Percentiles rank a stretch among this genome's conserved stretches.
Evolutionary conservation across 1,284 basidiomycete genomes (phyloP).

Genomic region (Cutaneotrichosporon mucoides): DNA sequence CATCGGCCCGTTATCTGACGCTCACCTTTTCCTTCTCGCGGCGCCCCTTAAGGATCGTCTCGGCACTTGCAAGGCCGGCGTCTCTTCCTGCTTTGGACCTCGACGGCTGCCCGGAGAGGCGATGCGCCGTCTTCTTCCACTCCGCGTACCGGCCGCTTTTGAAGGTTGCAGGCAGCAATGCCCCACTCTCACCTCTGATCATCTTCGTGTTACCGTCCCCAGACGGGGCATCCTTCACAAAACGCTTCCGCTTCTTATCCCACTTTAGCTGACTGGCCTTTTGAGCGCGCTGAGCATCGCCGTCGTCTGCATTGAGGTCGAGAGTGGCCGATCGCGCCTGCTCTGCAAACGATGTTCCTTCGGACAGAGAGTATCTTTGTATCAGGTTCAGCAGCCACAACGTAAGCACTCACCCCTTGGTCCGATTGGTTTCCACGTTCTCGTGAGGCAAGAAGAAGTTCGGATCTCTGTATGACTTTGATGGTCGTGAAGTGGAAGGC

Average conservation of each 20-base stretch:
- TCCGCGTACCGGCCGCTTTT: slow-evolving; percentile 90
- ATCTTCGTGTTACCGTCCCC: slow-evolving; percentile 94
- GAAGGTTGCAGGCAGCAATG: slow-evolving; percentile 87
- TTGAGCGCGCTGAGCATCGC: slow-evolving; percentile 59
- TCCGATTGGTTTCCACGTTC: slow-evolving; percentile 76
- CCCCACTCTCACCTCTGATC: slow-evolving; percentile 88
- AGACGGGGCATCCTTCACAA: slow-evolving; percentile 74
- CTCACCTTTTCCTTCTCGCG: slow-evolving; percentile 4
- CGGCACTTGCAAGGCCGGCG: slow-evolving; percentile 7
- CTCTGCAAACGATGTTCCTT: slow-evolving; percentile 77
- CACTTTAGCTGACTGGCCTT: slow-evolving; percentile 67
- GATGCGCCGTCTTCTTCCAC: slow-evolving; percentile 60
- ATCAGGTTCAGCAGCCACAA: too few species aligned
- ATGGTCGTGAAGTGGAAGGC: too few species aligned
- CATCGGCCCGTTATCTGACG: background rate
- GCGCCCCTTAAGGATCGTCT: slow-evolving; percentile 8
- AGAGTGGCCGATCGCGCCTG: slow-evolving; percentile 77
- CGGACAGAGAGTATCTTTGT: slow-evolving; percentile 73
- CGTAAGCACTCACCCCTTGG: slow-evolving; percentile 65
- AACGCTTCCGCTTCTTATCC: slow-evolving; percentile 97
- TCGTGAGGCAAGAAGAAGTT: slow-evolving; percentile 90
- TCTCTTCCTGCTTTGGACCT: background rate
- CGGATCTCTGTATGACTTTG: slow-evolving; percentile 63
- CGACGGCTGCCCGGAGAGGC: background rate
- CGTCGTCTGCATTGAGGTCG: slow-evolving; percentile 80